Conservation (phyloP, 208 protist genomes). For the Leishmania braziliensis region DNA sequence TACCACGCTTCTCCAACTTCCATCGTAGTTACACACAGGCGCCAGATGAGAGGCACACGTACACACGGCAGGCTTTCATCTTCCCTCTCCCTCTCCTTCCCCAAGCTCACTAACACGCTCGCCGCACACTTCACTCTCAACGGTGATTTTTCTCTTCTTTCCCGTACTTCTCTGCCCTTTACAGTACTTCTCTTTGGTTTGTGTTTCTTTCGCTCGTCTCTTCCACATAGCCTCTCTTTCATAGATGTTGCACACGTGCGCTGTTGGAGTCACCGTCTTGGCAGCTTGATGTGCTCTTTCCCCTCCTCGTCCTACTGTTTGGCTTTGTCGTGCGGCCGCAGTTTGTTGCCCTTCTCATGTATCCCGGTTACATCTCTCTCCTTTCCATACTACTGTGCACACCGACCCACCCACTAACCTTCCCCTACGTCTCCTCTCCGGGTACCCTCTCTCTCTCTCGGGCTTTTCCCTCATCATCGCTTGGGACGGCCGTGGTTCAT, state of each 20-base stretch:
- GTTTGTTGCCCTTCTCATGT: background rate
- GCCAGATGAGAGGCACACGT: background rate
- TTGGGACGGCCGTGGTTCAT: background rate
- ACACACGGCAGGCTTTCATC: background rate
- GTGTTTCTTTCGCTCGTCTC: background rate
- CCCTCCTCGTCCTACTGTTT: background rate
- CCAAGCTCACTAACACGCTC: too few species aligned
- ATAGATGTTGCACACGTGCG: background rate
- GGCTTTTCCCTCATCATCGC: background rate
- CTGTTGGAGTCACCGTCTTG: background rate
- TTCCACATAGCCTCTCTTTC: background rate
- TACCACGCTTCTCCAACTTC: background rate
- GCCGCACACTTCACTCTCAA: too few species aligned
- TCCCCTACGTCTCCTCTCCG: background rate
- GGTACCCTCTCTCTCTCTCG: background rate
- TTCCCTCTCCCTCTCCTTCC: background rate
- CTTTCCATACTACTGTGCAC: background rate
- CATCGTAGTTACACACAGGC: background rate
- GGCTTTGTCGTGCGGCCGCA: background rate
- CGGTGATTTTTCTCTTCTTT: background rate
- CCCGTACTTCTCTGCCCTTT: background rate
- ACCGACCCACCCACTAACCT: background rate
- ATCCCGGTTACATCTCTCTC: background rate
- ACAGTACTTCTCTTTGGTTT: background rate
- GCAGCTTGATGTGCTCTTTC: background rate